phyloP scores from a whole-genome alignment of 441 rosid species.

The California macrophylla region DNA sequence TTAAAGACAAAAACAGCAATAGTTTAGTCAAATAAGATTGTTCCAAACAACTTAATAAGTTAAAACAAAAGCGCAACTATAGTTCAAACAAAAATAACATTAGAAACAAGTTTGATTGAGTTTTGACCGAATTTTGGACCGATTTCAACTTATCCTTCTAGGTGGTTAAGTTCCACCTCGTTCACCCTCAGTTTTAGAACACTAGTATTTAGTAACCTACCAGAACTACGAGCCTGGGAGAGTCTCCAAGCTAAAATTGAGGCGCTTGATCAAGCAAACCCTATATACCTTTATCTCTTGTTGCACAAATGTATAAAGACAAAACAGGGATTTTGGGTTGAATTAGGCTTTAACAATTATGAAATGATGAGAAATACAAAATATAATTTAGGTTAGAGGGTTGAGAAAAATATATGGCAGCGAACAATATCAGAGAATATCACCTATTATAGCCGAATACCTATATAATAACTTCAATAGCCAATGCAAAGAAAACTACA shows the following conservation, averaged over 20 bases:
- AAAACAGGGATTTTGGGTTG: too few relatives aligned
- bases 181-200: too few relatives aligned
- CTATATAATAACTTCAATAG: neutral
- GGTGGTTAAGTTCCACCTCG: too few relatives aligned
- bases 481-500: neutral
- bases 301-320: neutral
- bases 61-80: too few relatives aligned
- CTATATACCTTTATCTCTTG: neutral
- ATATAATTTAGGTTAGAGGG: neutral
- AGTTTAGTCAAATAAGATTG: too few relatives aligned
- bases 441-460: neutral
- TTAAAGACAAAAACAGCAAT: neutral
- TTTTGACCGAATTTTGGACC: too few relatives aligned
- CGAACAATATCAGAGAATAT: neutral
- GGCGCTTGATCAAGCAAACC: neutral
- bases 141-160: too few relatives aligned
- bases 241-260: neutral
- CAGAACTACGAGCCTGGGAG: neutral
- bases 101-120: too few relatives aligned
- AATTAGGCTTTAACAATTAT: neutral
- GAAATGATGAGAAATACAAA: neutral
- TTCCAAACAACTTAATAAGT: too few relatives aligned
- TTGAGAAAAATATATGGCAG: neutral
- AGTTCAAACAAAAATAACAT: too few relatives aligned
- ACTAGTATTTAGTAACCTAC: neutral